Percentiles rank a stretch among this genome's conserved stretches.
phyloP scores from a whole-genome alignment of 2,329 filamentous ascomycete species.

The Dothidotthia symphoricarpi region DNA sequence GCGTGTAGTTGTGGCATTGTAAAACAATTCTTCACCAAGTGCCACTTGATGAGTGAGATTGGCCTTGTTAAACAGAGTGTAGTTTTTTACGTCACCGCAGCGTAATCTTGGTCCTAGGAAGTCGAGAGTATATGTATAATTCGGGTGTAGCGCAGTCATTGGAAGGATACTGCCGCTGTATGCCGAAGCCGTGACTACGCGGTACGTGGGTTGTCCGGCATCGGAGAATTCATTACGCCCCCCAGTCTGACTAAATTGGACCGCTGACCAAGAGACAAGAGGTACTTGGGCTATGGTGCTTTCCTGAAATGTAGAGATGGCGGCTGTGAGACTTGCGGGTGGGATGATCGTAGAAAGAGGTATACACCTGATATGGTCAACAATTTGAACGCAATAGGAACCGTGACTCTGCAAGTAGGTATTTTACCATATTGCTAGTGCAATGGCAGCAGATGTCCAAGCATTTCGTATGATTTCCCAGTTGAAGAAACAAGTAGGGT shows the following conservation, averaged over 20 bases:
- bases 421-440: slow-evolving; percentile 3
- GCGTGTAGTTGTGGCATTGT: too few species aligned
- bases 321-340: slow-evolving; percentile 1
- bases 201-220: not conserved
- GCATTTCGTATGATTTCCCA: slow-evolving; percentile 2
- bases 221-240: too few species aligned
- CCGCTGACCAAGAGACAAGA: too few species aligned
- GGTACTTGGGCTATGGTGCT: too few species aligned
- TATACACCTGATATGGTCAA: not conserved
- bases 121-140: not conserved
- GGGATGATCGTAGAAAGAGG: slow-evolving; percentile 2
- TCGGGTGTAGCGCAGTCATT: not conserved
- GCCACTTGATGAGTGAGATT: too few species aligned
- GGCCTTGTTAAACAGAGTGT: not conserved
- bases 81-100: not conserved
- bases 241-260: too few species aligned
- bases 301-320: not conserved
- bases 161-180: not conserved
- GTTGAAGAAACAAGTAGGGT: slow-evolving; percentile 4
- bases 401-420: too few species aligned
- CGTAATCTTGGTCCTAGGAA: not conserved
- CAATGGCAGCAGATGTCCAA: slow-evolving; percentile 2
- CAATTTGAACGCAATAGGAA: not conserved
- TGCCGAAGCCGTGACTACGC: not conserved
- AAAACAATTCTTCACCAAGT: too few species aligned